A percentile compares a stretch with the other conserved stretches of the same genome.
These are phyloP conservation scores for Hirschioporus abietinus DNA, from an alignment of 768 basidiomycete species.

Conservation along the genomic window DNA sequence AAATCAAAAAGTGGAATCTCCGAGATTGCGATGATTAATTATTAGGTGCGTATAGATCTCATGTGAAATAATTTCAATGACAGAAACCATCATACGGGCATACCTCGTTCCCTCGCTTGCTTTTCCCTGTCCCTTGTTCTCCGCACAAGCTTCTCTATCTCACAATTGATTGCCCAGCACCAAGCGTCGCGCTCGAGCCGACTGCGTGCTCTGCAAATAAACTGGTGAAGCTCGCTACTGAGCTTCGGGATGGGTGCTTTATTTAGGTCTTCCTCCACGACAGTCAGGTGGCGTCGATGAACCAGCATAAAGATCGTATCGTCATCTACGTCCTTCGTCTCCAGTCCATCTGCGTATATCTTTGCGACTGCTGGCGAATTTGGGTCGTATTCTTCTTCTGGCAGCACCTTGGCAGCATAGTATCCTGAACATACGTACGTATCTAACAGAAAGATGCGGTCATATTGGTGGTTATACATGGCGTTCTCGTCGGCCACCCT, in stretches of 20 bases:
- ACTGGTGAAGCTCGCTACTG: constrained; percentile 52
- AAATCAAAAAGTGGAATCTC: no score
- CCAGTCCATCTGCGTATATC: constrained; percentile 86
- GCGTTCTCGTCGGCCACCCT: constrained; percentile 52
- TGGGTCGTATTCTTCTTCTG: constrained; percentile 56
- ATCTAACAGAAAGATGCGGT: constrained; percentile 58
- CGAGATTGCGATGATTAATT: no score
- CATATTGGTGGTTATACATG: constrained; percentile 51
- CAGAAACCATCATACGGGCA: constrained; percentile 11
- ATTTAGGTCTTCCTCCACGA: constrained; percentile 11
- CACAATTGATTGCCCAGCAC: constrained; percentile 90
- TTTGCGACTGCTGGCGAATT: constrained; percentile 50
- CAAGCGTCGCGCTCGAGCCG: constrained; percentile 88
- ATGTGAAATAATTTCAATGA: not conserved
- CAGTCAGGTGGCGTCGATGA: constrained; percentile 40
- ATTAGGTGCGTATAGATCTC: not conserved
- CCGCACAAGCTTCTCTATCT: constrained; percentile 79
- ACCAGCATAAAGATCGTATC: constrained; percentile 84
- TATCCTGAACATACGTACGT: constrained; percentile 87
- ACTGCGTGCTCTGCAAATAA: constrained; percentile 70
- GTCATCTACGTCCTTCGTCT: constrained; percentile 81
- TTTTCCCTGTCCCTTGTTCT: constrained; percentile 58
- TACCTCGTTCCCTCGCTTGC: constrained; percentile 59
- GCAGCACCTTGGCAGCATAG: constrained; percentile 63
- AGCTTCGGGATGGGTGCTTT: constrained; percentile 40